These are phyloP conservation scores for Trichoderma hamatum DNA, from an alignment of 2,329 filamentous ascomycete species.

Conservation along the genomic window DNA sequence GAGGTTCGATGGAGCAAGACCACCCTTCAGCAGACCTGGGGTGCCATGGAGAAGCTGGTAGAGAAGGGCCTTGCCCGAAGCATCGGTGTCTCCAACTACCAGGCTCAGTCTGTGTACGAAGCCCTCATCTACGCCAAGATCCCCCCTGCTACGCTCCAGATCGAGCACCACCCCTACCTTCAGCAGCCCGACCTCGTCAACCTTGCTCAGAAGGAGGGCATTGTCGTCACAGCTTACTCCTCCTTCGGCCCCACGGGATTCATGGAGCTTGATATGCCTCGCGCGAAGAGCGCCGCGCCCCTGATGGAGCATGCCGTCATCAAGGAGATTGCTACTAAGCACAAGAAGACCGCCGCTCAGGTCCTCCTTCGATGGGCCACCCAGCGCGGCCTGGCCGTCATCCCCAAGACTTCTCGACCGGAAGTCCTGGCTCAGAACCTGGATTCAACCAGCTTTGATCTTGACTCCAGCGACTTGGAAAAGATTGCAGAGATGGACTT, in stretches of 20 bases:
- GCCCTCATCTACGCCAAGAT: slow-evolving; percentile 76
- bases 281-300: slow-evolving; percentile 59
- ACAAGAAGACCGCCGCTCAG: slow-evolving; percentile 75
- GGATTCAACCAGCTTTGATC: slow-evolving; percentile 66
- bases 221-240: slow-evolving; percentile 80
- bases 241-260: slow-evolving; percentile 81
- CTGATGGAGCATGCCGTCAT: slow-evolving; percentile 72
- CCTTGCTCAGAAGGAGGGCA: slow-evolving; percentile 69
- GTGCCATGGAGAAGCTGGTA: slow-evolving; percentile 76
- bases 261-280: slow-evolving; percentile 72
- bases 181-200: slow-evolving; percentile 72
- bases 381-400: slow-evolving; percentile 78
- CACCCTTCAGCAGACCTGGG: slow-evolving; percentile 80
- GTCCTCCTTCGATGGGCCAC: slow-evolving; percentile 86
- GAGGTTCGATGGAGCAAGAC: slow-evolving; percentile 68
- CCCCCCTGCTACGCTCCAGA: slow-evolving; percentile 76
- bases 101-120: slow-evolving; percentile 75
- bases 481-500: slow-evolving; percentile 67
- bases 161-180: slow-evolving; percentile 90
- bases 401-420: slow-evolving; percentile 70
- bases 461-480: slow-evolving; percentile 67
- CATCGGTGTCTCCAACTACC: slow-evolving; percentile 86
- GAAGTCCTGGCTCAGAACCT: slow-evolving; percentile 66
- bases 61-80: slow-evolving; percentile 67
- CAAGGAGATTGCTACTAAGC: slow-evolving; percentile 66